Conservation (phyloP, 2,329 filamentous ascomycete genomes). For the Aspergillus fijiensis region DNA sequence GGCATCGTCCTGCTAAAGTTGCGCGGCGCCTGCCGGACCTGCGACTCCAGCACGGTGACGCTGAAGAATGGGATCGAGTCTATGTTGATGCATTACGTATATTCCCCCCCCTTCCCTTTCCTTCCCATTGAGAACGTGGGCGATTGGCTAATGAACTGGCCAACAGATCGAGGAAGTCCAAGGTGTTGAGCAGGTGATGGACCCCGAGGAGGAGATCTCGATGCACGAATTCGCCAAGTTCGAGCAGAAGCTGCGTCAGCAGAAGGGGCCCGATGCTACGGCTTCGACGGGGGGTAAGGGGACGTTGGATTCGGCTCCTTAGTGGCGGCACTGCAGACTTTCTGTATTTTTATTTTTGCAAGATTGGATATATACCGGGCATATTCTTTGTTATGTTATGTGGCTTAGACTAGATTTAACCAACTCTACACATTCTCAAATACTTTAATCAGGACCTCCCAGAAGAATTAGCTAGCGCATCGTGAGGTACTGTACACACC, state of each 20-base stretch:
- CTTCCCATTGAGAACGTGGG: no score
- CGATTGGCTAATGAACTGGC: slow-evolving; percentile 4
- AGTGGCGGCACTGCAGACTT: not conserved
- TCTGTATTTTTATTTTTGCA: slow-evolving; percentile 1
- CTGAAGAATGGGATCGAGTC: slow-evolving; percentile 97
- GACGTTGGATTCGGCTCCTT: slow-evolving; percentile 52
- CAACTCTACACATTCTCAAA: no score
- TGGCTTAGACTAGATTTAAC: no score
- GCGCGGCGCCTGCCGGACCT: slow-evolving; percentile 89
- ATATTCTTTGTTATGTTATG: not conserved
- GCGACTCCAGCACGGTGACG: slow-evolving; percentile 94
- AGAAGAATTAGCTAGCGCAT: no score
- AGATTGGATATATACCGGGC: slow-evolving; percentile 8
- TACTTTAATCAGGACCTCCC: no score
- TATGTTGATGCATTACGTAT: slow-evolving; percentile 95
- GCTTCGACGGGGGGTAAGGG: slow-evolving; percentile 52
- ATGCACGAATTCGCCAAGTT: slow-evolving; percentile 89
- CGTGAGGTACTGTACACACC: no score
- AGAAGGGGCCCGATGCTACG: slow-evolving; percentile 54
- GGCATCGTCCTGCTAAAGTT: slow-evolving; percentile 85
- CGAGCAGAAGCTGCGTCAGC: slow-evolving; percentile 73
- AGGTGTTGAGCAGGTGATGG: slow-evolving; percentile 84
- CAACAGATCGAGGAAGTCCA: slow-evolving; percentile 89
- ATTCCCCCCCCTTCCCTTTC: slow-evolving; percentile 36
- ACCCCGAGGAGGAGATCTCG: slow-evolving; percentile 87